Base-by-base conservation (phyloP, 768 basidiomycete genomes). In the Termitomyces sp. region DNA sequence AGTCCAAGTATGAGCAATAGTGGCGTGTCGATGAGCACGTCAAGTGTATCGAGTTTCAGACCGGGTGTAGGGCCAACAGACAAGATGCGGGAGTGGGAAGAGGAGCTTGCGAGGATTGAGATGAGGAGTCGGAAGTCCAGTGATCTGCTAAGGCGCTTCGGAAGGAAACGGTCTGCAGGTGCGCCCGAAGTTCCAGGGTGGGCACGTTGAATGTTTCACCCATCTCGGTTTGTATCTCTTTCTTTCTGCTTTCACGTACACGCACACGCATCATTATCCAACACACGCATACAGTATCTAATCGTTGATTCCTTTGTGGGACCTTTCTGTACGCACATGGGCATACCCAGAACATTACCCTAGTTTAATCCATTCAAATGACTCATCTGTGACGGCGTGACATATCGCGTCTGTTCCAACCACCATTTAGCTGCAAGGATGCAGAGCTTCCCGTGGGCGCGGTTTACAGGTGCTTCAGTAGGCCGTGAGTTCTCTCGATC, bases 101-200 rank as follows among this genome's bases (percentile, higher is more conserved):
- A 82, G 67, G 88, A 91, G 73, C 76, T 90, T 45, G 82, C 77
- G 58, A 77, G 81, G 59, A 89, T 91, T 61, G 89, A 90, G 70
- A 71, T 75, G 62, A 73, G 73, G 68, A 87, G 82, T 70, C 80
- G 79, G 45, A 69, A 72, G 63, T 76, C 74, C 46, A 81, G 77
- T 56, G 76, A 78, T 63, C 64, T 78, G 66, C 67, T 77, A 6
- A 41, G 50, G 44, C 77, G 78, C 19, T 80, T 71, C 40, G 71
- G 68, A 56, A 75, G 71, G 63, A 73, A 71, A 63, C 67, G 70
- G 42, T 64, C 60, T 23, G 55, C 58, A 49, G 62, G 66, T 40
- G 58, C 60, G 55, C 55, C 64, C 54, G 54, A 61, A 59, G 57
- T 62, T 43, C 54, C 57, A 55, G 56, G 53, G 8, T 14, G 49